Conservation (phyloP, 2,329 filamentous ascomycete species). For the Monilinia vaccinii-corymbosi region DNA sequence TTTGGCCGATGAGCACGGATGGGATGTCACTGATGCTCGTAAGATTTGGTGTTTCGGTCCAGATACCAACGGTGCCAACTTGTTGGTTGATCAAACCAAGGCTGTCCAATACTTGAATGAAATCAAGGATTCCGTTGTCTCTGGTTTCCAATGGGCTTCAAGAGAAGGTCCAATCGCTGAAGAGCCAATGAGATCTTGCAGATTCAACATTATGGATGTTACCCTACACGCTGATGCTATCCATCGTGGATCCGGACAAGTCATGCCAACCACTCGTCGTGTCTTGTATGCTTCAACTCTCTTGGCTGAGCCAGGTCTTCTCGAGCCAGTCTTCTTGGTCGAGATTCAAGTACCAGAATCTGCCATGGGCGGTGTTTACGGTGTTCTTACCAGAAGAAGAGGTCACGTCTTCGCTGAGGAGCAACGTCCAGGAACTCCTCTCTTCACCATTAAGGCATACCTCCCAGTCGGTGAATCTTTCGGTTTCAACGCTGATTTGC, state of each 20-base stretch:
- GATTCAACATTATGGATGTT: conserved; percentile 99
- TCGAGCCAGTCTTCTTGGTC: conserved; percentile 97
- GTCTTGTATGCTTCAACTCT: conserved; percentile 90
- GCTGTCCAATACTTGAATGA: conserved; percentile 99
- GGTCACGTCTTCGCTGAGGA: conserved; percentile 99
- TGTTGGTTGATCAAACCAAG: conserved; percentile 99
- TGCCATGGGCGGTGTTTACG: conserved; percentile 99
- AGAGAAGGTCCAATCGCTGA: conserved; percentile 96
- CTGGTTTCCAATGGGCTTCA: conserved; percentile 99
- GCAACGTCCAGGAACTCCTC: conserved; percentile 95
- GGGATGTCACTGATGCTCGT: conserved; percentile 99
- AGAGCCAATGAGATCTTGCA: conserved; percentile 93
- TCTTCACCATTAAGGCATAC: conserved; percentile 99
- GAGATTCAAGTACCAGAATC: conserved; percentile 98
- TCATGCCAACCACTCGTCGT: conserved; percentile 97
- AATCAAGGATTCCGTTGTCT: conserved; percentile 99
- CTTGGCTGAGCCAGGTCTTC: conserved; percentile 81
- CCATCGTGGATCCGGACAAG: conserved; percentile 97
- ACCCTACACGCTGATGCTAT: conserved; percentile 99
- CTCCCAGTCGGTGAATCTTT: conserved; percentile 95
- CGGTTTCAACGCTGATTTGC: conserved; percentile 97
- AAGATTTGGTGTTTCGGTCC: conserved; percentile 99
- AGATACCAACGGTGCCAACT: conserved; percentile 94
- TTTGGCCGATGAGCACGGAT: conserved; percentile 93
- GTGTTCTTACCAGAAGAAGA: conserved; percentile 94